These are phyloP conservation scores for Russula sp. DNA, from an alignment of 768 basidiomycete genomes.

Conservation along the genomic window DNA sequence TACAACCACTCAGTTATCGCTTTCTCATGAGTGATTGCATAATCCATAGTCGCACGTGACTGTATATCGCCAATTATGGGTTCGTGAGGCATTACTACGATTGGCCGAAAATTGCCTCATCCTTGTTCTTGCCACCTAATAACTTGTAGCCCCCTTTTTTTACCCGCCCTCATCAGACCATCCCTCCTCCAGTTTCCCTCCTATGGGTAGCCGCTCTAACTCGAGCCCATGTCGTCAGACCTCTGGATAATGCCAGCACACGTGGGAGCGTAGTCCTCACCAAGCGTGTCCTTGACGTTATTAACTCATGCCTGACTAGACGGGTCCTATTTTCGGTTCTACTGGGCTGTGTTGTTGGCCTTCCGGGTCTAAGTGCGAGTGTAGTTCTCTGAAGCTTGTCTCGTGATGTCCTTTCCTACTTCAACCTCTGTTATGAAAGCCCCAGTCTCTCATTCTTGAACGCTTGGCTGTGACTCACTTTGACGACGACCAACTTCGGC, in stretches of 20 bases:
- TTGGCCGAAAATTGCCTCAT: slow-evolving; percentile 19
- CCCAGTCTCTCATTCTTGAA: too few relatives aligned
- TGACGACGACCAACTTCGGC: too few relatives aligned
- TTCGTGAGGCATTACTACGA: slow-evolving; percentile 12
- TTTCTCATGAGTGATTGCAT: neutral
- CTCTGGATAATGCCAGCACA: neutral
- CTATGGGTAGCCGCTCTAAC: neutral
- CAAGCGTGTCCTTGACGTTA: slow-evolving; percentile 29
- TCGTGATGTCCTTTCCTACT: neutral
- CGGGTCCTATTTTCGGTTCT: neutral
- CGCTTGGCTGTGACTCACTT: too few relatives aligned
- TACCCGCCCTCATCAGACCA: neutral
- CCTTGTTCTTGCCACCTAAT: too few relatives aligned
- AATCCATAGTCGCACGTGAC: neutral
- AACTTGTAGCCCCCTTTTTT: too few relatives aligned
- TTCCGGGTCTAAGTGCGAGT: slow-evolving; percentile 25
- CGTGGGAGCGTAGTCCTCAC: slow-evolving; percentile 43
- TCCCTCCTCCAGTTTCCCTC: neutral
- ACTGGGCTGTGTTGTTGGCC: neutral
- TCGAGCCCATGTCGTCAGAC: neutral
- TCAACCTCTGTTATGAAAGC: too few relatives aligned
- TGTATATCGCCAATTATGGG: too few relatives aligned
- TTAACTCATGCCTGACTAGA: neutral
- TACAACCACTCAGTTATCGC: neutral
- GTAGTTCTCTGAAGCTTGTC: slow-evolving; percentile 28